phyloP scores from a whole-genome alignment of 2,329 filamentous ascomycete genomes.

The Lasiodiplodia theobromae region DNA sequence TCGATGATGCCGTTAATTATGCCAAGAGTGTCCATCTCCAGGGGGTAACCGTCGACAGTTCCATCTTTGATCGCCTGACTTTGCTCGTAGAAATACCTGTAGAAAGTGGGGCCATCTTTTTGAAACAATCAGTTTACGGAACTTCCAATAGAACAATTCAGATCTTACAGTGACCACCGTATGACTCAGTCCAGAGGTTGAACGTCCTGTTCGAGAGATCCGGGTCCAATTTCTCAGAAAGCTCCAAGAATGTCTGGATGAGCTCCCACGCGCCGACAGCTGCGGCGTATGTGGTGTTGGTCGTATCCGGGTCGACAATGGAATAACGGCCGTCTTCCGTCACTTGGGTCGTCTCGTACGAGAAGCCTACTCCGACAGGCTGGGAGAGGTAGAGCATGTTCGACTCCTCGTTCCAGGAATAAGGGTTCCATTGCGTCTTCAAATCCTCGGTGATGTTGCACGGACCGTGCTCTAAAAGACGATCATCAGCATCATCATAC shows the following conservation, averaged over 20 bases:
- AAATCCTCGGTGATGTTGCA: constrained; percentile 53
- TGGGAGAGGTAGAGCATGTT: constrained; percentile 51
- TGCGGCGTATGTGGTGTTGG: constrained; percentile 45
- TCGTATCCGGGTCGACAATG: constrained; percentile 18
- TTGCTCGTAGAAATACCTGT: constrained; percentile 64
- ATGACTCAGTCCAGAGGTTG: constrained; percentile 60
- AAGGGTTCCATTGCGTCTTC: constrained; percentile 46
- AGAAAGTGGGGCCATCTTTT: constrained; percentile 53
- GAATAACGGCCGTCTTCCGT: constrained; percentile 15
- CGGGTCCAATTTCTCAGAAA: constrained; percentile 57
- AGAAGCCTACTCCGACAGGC: constrained; percentile 50
- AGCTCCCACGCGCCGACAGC: constrained; percentile 48
- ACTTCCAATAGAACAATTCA: background rate
- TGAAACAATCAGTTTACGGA: background rate
- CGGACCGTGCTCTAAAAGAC: constrained; percentile 49
- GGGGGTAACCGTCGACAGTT: constrained; percentile 53
- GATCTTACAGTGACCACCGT: constrained; percentile 53
- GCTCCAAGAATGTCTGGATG: constrained; percentile 45
- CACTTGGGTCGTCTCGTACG: constrained; percentile 42
- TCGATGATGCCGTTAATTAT: constrained; percentile 56
- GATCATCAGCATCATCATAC: background rate
- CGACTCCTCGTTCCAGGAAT: constrained; percentile 49
- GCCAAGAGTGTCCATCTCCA: constrained; percentile 62
- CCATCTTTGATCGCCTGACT: constrained; percentile 61
- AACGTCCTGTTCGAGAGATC: constrained; percentile 49